Evolutionary conservation across 805 yeast genomes (phyloP).

Genomic region (Allodekkera sacchari): DNA sequence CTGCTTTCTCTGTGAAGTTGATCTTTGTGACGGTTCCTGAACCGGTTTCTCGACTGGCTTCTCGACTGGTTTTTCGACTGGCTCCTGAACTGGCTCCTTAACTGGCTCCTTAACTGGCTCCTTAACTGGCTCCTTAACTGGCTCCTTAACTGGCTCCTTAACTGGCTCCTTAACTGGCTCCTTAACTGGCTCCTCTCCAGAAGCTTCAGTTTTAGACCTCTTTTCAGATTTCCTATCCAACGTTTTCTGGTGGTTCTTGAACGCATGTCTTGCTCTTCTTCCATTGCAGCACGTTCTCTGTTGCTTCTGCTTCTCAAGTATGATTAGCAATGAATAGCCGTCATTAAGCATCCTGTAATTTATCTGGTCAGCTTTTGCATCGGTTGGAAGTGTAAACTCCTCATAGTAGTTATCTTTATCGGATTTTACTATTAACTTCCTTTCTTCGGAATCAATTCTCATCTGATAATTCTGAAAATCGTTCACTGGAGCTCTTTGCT

Average conservation of each 20-base stretch:
- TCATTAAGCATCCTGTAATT: slow-evolving; percentile 9
- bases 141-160: not conserved
- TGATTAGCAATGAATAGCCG: slow-evolving; percentile 15
- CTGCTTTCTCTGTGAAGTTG: not conserved
- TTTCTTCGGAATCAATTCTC: slow-evolving; percentile 10
- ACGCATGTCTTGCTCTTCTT: slow-evolving; percentile 1
- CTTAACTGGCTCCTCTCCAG: not conserved
- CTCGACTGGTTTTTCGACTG: not conserved
- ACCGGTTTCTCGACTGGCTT: not conserved
- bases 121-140: not conserved
- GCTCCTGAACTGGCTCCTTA: not conserved
- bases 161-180: not conserved
- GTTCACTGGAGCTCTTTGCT: slow-evolving; percentile 3
- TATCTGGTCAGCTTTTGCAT: slow-evolving; percentile 13
- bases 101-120: not conserved
- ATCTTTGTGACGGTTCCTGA: not conserved
- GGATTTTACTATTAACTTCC: slow-evolving; percentile 14
- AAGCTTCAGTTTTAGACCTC: not conserved
- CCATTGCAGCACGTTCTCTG: not conserved
- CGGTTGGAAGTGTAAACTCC: slow-evolving; percentile 16
- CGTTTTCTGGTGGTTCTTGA: too few species aligned
- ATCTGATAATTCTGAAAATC: slow-evolving; percentile 18
- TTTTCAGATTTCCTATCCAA: not conserved
- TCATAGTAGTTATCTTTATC: slow-evolving; percentile 14
- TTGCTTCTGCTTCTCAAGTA: slow-evolving; percentile 4